These are phyloP conservation scores for Sapria himalayana DNA, from an alignment of 345 rosid genomes.

Conservation along the genomic window DNA sequence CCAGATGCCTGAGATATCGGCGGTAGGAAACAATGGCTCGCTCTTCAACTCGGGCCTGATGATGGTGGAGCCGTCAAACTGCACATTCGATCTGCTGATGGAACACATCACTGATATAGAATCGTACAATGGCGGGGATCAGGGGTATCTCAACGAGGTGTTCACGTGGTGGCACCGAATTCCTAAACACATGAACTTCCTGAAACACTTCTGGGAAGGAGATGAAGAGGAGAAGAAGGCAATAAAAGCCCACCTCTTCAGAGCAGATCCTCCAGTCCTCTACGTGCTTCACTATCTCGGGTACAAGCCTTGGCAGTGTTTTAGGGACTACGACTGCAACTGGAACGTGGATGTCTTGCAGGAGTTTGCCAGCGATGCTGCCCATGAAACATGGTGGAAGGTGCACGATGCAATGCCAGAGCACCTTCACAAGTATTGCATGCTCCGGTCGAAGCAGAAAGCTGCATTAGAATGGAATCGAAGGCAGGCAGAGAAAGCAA, in stretches of 20 bases:
- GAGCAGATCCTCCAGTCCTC: slow-evolving; percentile 62
- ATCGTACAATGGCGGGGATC: slow-evolving; percentile 89
- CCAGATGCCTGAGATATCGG: slow-evolving; percentile 76
- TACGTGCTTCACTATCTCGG: slow-evolving; percentile 79
- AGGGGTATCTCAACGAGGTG: slow-evolving; percentile 72
- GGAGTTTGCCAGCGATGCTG: slow-evolving; percentile 64
- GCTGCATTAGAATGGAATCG: slow-evolving; percentile 80
- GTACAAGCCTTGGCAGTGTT: slow-evolving; percentile 71
- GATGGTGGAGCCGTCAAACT: slow-evolving; percentile 72
- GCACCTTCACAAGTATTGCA: slow-evolving; percentile 45
- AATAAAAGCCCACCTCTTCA: slow-evolving; percentile 45
- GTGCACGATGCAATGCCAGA: slow-evolving; percentile 70
- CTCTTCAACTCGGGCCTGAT: slow-evolving; percentile 77
- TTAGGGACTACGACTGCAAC: slow-evolving; percentile 85
- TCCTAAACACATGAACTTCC: slow-evolving; percentile 75
- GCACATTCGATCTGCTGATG: slow-evolving; percentile 66
- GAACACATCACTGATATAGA: slow-evolving; percentile 60
- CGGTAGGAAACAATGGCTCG: slow-evolving; percentile 55
- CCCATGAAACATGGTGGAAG: slow-evolving; percentile 74
- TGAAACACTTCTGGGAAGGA: slow-evolving; percentile 94
- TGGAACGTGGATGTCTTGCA: slow-evolving; percentile 71
- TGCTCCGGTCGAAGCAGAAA: slow-evolving; percentile 62
- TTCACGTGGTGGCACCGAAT: slow-evolving; percentile 99
- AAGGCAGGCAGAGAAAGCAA: slow-evolving; percentile 62
- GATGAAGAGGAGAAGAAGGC: slow-evolving; percentile 55